Conservation (phyloP, 1,139 yeast species). For the Suhomyces guaymorum region DNA sequence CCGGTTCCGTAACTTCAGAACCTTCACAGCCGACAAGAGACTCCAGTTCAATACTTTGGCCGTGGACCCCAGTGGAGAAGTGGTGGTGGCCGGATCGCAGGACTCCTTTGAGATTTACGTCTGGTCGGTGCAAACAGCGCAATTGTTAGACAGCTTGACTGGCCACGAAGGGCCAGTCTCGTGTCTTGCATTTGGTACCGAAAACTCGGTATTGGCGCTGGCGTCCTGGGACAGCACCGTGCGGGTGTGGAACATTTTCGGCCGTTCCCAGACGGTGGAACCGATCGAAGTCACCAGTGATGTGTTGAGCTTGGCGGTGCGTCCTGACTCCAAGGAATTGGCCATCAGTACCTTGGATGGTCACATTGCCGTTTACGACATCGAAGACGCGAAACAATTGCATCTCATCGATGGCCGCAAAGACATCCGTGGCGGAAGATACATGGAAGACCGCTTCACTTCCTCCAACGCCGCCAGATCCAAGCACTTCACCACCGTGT, state of each 20-base stretch:
- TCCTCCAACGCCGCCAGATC: slow-evolving; percentile 82
- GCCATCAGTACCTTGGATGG: slow-evolving; percentile 92
- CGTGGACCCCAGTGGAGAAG: slow-evolving; percentile 96
- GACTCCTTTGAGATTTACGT: slow-evolving; percentile 89
- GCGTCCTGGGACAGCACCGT: slow-evolving; percentile 98
- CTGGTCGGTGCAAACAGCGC: slow-evolving; percentile 98
- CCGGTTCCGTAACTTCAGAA: slow-evolving; percentile 89
- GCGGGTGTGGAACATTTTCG: slow-evolving; percentile 89
- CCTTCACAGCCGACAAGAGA: slow-evolving; percentile 88
- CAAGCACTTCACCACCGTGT: slow-evolving; percentile 76
- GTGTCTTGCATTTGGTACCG: slow-evolving; percentile 80
- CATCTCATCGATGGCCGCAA: slow-evolving; percentile 84
- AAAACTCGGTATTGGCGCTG: slow-evolving; percentile 76
- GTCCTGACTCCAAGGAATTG: slow-evolving; percentile 90
- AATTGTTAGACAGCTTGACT: slow-evolving; percentile 77
- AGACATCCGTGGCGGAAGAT: slow-evolving; percentile 88
- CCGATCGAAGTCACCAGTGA: slow-evolving; percentile 86
- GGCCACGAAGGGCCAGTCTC: slow-evolving; percentile 98
- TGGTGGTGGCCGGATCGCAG: slow-evolving; percentile 91
- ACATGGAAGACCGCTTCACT: slow-evolving; percentile 76
- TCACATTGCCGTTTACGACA: slow-evolving; percentile 78
- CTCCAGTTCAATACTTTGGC: slow-evolving; percentile 87
- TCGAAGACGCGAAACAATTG: slow-evolving; percentile 76
- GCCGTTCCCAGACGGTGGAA: slow-evolving; percentile 82
- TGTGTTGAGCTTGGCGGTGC: slow-evolving; percentile 78